Evolutionary conservation across 306 rosid genomes (phyloP).

Genomic region (Vigna hirtella): DNA sequence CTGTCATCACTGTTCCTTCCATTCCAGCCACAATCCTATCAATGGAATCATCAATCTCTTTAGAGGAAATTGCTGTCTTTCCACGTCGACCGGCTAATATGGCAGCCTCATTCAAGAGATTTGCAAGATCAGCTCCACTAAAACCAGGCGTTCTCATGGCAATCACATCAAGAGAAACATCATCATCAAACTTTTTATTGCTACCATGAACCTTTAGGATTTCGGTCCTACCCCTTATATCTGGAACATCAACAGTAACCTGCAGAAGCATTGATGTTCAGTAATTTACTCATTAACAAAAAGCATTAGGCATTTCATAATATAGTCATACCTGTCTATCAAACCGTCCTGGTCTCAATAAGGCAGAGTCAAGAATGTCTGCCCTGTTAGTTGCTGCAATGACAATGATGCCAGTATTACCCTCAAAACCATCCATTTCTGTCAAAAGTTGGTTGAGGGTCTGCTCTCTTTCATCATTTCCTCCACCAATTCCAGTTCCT

Average conservation of each 20-base stretch:
- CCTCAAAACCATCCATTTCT: constrained; percentile 99
- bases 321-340: constrained; percentile 79
- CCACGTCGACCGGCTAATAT: constrained; percentile 97
- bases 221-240: constrained; percentile 90
- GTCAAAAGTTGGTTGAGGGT: constrained; percentile 99
- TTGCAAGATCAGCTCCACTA: constrained; percentile 99
- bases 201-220: constrained; percentile 94
- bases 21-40: constrained; percentile 99
- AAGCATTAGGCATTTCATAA: constrained; percentile 1
- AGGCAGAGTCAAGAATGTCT: constrained; percentile 97
- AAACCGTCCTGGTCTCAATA: constrained; percentile 95
- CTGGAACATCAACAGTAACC: constrained; percentile 97
- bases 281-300: constrained; percentile 20
- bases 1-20: constrained; percentile 99
- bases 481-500: constrained; percentile 99
- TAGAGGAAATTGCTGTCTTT: constrained; percentile 85
- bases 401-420: constrained; percentile 97
- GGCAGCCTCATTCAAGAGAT: constrained; percentile 97
- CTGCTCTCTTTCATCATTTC: constrained; percentile 98
- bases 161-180: constrained; percentile 90
- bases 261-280: constrained; percentile 51
- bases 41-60: constrained; percentile 96
- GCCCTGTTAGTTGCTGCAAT: constrained; percentile 99
- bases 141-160: constrained; percentile 99
- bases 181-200: constrained; percentile 90